Conservation (phyloP, 73 alveolate species). For the Paramecium sonneborni region DNA sequence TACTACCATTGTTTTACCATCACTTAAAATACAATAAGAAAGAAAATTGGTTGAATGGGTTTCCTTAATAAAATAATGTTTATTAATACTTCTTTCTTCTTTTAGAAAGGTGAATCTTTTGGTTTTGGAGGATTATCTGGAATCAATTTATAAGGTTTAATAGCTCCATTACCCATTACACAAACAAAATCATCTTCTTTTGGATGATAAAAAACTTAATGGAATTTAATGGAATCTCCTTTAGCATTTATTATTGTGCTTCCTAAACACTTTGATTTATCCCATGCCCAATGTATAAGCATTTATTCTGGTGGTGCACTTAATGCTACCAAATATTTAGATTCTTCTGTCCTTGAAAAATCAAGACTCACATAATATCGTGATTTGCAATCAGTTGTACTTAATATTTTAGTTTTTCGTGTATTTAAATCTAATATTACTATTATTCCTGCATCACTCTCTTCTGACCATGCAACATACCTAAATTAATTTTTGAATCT, state of each 20-base stretch:
- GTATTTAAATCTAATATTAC: conserved; percentile 54
- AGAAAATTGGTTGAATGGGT: conserved; percentile 73
- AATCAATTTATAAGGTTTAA: conserved; percentile 56
- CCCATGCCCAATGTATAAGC: conserved; percentile 60
- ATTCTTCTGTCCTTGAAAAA: conserved; percentile 58
- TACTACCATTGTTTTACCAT: conserved; percentile 81
- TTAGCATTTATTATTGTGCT: conserved; percentile 43
- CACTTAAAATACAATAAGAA: conserved; percentile 87
- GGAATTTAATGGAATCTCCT: conserved; percentile 37
- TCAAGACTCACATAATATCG: conserved; percentile 60
- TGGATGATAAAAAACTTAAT: conserved; percentile 62
- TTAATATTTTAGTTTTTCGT: conserved; percentile 33
- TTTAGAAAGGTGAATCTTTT: conserved; percentile 65
- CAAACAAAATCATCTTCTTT: conserved; percentile 66
- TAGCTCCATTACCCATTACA: conserved; percentile 64
- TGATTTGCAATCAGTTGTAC: conserved; percentile 59
- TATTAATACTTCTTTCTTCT: conserved; percentile 42
- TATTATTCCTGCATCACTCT: conserved; percentile 62
- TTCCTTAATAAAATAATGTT: neutral
- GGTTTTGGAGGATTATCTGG: conserved; percentile 58
- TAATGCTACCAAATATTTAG: neutral
- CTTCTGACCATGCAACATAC: conserved; percentile 63
- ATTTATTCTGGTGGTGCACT: conserved; percentile 61
- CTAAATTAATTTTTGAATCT: neutral
- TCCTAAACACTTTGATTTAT: conserved; percentile 47